A percentile compares a stretch with the other conserved stretches of the same genome.
These are phyloP conservation scores for Hygrophila difformis DNA, from an alignment of 257 asterid species.

Conservation along the genomic window DNA sequence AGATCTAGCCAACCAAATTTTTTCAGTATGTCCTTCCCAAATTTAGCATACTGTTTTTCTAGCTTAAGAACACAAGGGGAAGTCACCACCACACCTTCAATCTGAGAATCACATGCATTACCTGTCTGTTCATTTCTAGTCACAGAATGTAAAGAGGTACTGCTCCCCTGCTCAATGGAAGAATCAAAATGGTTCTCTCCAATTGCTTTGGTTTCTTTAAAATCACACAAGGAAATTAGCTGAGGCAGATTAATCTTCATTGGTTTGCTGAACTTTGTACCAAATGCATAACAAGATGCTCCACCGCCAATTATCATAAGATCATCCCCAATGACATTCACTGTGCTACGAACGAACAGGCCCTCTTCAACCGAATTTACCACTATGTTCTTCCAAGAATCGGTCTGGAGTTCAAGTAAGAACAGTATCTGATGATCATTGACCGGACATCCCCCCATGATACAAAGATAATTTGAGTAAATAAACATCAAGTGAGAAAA, in stretches of 20 bases:
- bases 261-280: slow-evolving; percentile 88
- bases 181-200: slow-evolving; percentile 18
- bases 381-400: slow-evolving; percentile 51
- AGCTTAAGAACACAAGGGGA: slow-evolving; percentile 50
- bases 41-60: slow-evolving; percentile 60
- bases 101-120: slow-evolving; percentile 26
- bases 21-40: slow-evolving; percentile 74
- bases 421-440: slow-evolving; percentile 50
- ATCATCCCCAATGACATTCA: slow-evolving; percentile 49
- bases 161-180: slow-evolving; percentile 19
- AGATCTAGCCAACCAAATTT: slow-evolving; percentile 87
- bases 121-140: slow-evolving; percentile 17
- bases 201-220: slow-evolving; percentile 11
- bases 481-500: slow-evolving; percentile 87
- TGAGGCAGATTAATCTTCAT: slow-evolving; percentile 51
- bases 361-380: slow-evolving; percentile 42
- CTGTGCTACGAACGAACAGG: slow-evolving; percentile 84
- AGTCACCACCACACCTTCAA: slow-evolving; percentile 23
- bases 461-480: slow-evolving; percentile 52
- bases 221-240: slow-evolving; percentile 27
- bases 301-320: slow-evolving; percentile 87
- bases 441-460: slow-evolving; percentile 92
- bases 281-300: slow-evolving; percentile 95
- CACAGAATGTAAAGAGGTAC: slow-evolving; percentile 11
- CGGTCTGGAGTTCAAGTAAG: slow-evolving; percentile 48